Percentiles rank a stretch among this genome's conserved stretches.
Evolutionary conservation across 495 filamentous ascomycete genomes (phyloP).

Genomic region (Diplogelasinospora grovesii): DNA sequence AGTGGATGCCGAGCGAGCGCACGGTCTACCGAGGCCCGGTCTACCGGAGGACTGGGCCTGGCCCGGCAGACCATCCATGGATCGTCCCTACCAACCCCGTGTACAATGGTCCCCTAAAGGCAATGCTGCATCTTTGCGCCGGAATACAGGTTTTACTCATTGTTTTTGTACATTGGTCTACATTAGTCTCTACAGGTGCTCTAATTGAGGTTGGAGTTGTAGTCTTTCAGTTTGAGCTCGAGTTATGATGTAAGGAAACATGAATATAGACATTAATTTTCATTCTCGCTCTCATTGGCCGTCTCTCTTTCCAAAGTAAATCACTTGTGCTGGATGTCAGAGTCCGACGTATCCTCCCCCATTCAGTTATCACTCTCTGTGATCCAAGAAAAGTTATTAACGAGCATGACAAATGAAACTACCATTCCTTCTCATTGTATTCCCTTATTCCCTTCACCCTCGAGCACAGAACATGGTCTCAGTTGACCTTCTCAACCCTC

Average conservation of each 20-base stretch:
- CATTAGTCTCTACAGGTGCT: slow-evolving; percentile 17
- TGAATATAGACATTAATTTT: no score
- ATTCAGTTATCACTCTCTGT: no score
- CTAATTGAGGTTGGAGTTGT: slow-evolving; percentile 26
- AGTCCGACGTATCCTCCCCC: background rate
- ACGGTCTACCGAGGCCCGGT: background rate
- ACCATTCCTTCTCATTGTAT: no score
- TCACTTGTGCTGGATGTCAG: no score
- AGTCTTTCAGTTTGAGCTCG: slow-evolving; percentile 2
- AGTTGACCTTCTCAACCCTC: background rate
- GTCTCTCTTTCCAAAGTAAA: no score
- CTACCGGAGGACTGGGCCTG: background rate
- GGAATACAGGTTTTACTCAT: slow-evolving; percentile 19
- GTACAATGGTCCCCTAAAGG: slow-evolving; percentile 18
- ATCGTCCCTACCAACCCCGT: slow-evolving; percentile 8
- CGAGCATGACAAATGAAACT: no score
- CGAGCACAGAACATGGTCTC: no score
- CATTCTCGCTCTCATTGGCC: no score
- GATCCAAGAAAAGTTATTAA: no score
- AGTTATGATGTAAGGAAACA: background rate
- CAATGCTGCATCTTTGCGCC: slow-evolving; percentile 16
- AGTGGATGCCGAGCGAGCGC: background rate
- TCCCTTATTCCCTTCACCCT: no score
- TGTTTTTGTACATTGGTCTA: slow-evolving; percentile 27
- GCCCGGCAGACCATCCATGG: background rate